phyloP scores from a whole-genome alignment of 2,329 filamentous ascomycete species.

The Teratosphaeria gauchensis region DNA sequence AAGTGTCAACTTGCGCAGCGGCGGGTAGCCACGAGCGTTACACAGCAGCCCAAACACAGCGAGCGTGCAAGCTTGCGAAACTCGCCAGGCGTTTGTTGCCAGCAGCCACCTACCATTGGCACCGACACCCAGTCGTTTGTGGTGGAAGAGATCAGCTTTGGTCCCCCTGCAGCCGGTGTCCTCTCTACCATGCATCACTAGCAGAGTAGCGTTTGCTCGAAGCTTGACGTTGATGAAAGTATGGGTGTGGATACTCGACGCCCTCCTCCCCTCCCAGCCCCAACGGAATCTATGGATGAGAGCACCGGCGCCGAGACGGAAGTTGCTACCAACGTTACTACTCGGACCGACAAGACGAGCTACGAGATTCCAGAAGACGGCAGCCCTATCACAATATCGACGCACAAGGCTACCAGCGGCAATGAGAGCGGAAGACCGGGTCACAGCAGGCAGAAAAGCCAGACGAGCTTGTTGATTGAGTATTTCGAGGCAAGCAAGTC shows the following conservation, averaged over 20 bases:
- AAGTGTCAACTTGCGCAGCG: neutral
- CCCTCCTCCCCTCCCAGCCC: constrained; percentile 58
- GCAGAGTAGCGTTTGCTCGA: neutral
- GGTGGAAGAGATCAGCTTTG: neutral
- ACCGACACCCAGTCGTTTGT: neutral
- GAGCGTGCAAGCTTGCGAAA: neutral
- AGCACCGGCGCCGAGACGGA: constrained; percentile 38
- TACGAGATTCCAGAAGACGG: constrained; percentile 80
- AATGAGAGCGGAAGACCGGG: constrained; percentile 42
- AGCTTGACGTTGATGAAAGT: neutral
- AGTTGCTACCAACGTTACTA: constrained; percentile 58
- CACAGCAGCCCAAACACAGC: neutral
- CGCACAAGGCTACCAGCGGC: constrained; percentile 46
- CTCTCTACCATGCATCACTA: neutral
- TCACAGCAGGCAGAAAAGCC: constrained; percentile 53
- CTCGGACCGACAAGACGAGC: constrained; percentile 58
- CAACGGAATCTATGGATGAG: constrained; percentile 60
- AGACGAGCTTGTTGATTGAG: constrained; percentile 87
- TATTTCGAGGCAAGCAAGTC: constrained; percentile 80
- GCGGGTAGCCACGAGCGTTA: neutral
- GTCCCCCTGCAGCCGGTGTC: neutral
- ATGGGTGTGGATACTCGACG: constrained; percentile 38
- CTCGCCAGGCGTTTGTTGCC: neutral
- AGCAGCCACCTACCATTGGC: neutral
- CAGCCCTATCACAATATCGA: constrained; percentile 85